Base-by-base conservation (phyloP, 208 protist species). In the Leishmania major region DNA sequence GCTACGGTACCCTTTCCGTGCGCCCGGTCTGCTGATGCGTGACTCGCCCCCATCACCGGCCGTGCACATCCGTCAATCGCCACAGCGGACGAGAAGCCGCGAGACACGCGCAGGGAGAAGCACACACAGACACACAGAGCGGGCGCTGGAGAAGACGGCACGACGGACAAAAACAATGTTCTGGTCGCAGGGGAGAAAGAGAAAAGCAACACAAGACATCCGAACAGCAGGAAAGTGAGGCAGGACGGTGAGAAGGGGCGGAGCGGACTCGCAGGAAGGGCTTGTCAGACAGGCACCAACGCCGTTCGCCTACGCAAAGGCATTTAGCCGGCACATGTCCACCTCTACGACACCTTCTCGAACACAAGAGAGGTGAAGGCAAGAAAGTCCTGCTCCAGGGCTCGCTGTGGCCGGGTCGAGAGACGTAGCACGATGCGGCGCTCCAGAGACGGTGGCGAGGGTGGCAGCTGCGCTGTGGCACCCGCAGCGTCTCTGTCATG, bases 351-450 rank as follows among this genome's bases (percentile, higher is more conserved):
- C 69, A 86, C 19, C 66, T 86, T 86, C 55, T 86, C 82, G 40
- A 86, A 86, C 1, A 82, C 78, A 15, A 86, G 82, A 6, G 78
- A 86, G 1, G 82, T 86, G 45, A 82, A 86, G 57, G 82, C 82
- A 62, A 86, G 60, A 28, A 86, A 86, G 55, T 82, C 62, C 73
- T 82, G 72, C 25, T 86, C 82, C 57, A 76, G 62, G 8, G 74
- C 82, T 11, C 78, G 77, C 73, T 86, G 82, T 35, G 82, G 82
- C 1, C 82, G 78, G 25, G 82, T 86, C 3, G 82, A 86, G 64
- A 86, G 59, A 0, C 78, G 82, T 3, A 86, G 78, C 57, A 86
- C 11, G 66, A 76, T 62, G 45, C 82, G 82, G 19, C 77, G 77
- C 53, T 80, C 64, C 17, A 25, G 51, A 25, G 19, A 17, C 19